Base-by-base conservation (phyloP, 164 flowering plant species). In the Hamamelis virginiana region DNA sequence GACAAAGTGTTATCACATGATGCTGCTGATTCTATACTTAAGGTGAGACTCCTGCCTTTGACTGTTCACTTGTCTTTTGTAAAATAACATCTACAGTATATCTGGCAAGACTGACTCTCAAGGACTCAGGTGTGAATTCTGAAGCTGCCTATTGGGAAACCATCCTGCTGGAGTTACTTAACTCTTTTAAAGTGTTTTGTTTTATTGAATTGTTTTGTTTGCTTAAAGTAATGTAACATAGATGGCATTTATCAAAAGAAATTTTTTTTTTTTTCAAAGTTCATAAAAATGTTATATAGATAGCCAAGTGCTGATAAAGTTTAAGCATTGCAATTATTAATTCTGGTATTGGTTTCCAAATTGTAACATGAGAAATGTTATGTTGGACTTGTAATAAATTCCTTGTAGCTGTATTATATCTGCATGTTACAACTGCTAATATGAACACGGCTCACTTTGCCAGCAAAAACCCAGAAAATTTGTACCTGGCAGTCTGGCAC, bases 11-110 rank as follows among this genome's bases (percentile, higher is more conserved):
- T 73, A 43, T 73, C 91, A 28, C 69, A 74, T 74, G 83, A 69
- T 77, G 77, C 79, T 66, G 76, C 88, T 80, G 91, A 88, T 74
- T 72, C 92, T 55, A 51, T 77, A 53, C 83, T 82, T 59, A 91
- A 92, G 98, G 99, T 91, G 33, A 72, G 75, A 52, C 46, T 56
- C 53, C 8, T 69, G 12, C n/a, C n/a, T 53, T n/a, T 60, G 56
- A 12, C 46, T 6, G 33, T 59, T 59, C 11, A 8, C 14, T 33
- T 57, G n/a, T 1, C 25, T 47, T 27, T 38, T n/a, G 1, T 19
- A 4, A 16, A 18, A 51, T 51, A 51, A 16, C 6, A 3, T 6
- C 6, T 25, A 25, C 12, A 12, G 60, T 15, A 22, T 47, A 15
- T 14, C 56, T 64, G 12, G 6, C 19, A 43, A 23, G 12, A 9